Base-by-base conservation (phyloP, 83 land plant species). In the Diphasiastrum complanatum region DNA sequence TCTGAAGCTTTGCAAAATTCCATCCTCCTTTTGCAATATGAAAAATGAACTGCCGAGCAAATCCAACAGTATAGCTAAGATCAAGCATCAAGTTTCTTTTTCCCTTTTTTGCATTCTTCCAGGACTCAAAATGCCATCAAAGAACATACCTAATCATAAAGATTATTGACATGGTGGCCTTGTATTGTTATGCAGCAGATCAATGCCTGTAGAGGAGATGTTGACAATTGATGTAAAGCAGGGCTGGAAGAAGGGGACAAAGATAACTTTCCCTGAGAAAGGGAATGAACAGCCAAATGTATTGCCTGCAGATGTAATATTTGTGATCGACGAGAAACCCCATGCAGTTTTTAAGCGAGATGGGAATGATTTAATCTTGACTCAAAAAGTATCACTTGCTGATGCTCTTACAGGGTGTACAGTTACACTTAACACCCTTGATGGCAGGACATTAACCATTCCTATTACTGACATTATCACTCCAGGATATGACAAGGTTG, bases 161-260 rank as follows among this genome's bases (percentile, higher is more conserved):
- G 14, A 8, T 38, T 8, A 8, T 38, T 38, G 43, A 8, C 14
- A 8, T 14, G 8, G 8, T 8, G 43, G 43, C 14, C 12, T 8
- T 8, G 14, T 8, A 8, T 49, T 54, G 34, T 22, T 25, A 4
- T 54, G 29, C 58, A 85, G 89, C n/a, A 82, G 64, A 64, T 36
- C 70, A 10, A 64, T 67, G 59, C 70, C 76, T 1, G 75, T 79
- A 8, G 95, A 82, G 43, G 95, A 87, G 81, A 79, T 85, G 20
- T 47, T 87, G 60, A 82, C 82, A 1, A 82, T 87, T 40, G 86
- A 87, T 8, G 75, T 87, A 18, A 87, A 85, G 75, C 95, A 87
- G 40, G 95, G 95, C 3, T 87, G 95, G 95, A 87, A 87, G 77
- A 85, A 82, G 66, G 95, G 95, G 22, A 87, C 95, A 35, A 85